Conservation (phyloP, 2,329 filamentous ascomycete species). For the Emmonsia crescens region DNA sequence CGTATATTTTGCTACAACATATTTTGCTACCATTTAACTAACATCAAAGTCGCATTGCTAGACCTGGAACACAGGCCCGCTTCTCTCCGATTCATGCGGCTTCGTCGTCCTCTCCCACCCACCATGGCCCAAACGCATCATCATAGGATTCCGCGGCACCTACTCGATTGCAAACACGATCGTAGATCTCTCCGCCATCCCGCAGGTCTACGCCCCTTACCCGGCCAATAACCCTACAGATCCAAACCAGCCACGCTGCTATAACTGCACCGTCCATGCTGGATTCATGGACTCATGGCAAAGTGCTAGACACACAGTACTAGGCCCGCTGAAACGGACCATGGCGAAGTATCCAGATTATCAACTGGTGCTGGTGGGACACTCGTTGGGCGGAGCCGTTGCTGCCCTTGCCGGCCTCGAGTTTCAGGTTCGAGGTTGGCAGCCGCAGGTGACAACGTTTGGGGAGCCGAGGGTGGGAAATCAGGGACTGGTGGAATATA, state of each 20-base stretch:
- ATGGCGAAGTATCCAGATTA: slow-evolving; percentile 56
- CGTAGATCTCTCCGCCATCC: slow-evolving; percentile 76
- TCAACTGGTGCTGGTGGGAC: slow-evolving; percentile 68
- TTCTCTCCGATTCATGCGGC: slow-evolving; percentile 84
- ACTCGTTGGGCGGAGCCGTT: slow-evolving; percentile 86
- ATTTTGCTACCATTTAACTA: neutral
- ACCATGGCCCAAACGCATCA: slow-evolving; percentile 50
- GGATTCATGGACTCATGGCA: slow-evolving; percentile 83
- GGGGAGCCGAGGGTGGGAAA: slow-evolving; percentile 67
- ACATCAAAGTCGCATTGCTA: slow-evolving; percentile 17
- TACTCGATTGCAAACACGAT: slow-evolving; percentile 91
- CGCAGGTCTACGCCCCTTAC: slow-evolving; percentile 86
- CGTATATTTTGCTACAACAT: neutral
- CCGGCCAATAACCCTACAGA: slow-evolving; percentile 38
- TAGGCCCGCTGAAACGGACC: slow-evolving; percentile 54
- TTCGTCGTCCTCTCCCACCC: slow-evolving; percentile 81
- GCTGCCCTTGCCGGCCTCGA: slow-evolving; percentile 80
- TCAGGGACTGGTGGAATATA: slow-evolving; percentile 40
- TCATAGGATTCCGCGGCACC: slow-evolving; percentile 86
- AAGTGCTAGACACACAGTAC: slow-evolving; percentile 57
- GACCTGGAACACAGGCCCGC: slow-evolving; percentile 81
- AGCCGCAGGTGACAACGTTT: slow-evolving; percentile 75
- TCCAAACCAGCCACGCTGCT: slow-evolving; percentile 42
- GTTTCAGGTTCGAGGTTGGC: slow-evolving; percentile 63
- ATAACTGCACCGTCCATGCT: slow-evolving; percentile 83